Conservation (phyloP, 805 yeast genomes). For the Sugiyamaella valdiviana region DNA sequence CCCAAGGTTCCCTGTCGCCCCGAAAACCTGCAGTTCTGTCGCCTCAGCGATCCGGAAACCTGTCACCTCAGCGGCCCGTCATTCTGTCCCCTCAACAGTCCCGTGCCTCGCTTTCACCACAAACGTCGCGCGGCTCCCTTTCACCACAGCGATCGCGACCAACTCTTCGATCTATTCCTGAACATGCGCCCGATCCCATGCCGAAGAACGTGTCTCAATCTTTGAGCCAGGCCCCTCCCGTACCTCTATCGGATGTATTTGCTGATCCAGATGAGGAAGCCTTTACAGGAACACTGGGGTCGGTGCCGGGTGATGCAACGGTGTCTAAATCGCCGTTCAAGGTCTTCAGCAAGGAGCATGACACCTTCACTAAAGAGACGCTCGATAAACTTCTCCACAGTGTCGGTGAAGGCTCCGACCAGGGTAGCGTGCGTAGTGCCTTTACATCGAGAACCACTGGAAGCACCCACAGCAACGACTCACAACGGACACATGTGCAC, state of each 20-base stretch:
- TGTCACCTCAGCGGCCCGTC: neutral
- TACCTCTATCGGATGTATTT: no score
- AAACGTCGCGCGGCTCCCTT: neutral
- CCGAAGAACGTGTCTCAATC: no score
- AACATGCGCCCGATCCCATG: neutral
- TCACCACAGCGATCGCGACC: neutral
- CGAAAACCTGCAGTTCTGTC: no score
- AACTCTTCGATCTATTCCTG: neutral
- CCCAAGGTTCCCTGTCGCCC: no score
- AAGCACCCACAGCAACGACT: neutral
- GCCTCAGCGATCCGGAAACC: neutral
- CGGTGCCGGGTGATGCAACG: neutral
- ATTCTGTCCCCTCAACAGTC: neutral
- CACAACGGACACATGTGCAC: neutral
- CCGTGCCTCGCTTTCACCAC: neutral
- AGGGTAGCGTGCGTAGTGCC: neutral
- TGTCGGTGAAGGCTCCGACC: constrained; percentile 11
- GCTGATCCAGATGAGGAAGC: neutral
- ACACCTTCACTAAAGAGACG: constrained; percentile 25
- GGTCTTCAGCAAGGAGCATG: constrained; percentile 24
- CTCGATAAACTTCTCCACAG: constrained; percentile 25
- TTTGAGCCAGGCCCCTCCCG: no score
- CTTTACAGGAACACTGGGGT: neutral
- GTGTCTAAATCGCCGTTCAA: constrained; percentile 19
- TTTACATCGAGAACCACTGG: neutral